Percentiles rank a stretch among this genome's conserved stretches.
Conservation (phyloP, 2,329 filamentous ascomycete species). For the Colletotrichum chlorophyti region DNA sequence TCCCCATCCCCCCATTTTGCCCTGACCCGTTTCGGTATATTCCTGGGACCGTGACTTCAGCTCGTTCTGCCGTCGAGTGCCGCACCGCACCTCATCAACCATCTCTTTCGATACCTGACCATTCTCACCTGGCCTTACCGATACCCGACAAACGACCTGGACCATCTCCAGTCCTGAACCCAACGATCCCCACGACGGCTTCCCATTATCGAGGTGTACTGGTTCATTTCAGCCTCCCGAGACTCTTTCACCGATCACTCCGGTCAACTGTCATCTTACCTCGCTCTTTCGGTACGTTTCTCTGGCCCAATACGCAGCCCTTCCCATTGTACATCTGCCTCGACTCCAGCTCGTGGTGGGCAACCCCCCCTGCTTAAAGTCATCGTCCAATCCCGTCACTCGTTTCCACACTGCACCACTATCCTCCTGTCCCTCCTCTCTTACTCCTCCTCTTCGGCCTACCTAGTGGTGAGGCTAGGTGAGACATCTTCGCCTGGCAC, state of each 20-base stretch:
- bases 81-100: slow-evolving; percentile 27
- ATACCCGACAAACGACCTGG: background rate
- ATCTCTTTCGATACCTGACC: slow-evolving; percentile 9
- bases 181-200: background rate
- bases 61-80: slow-evolving; percentile 5
- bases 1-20: slow-evolving; percentile 14
- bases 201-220: background rate
- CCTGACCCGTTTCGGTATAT: slow-evolving; percentile 25
- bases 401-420: slow-evolving; percentile 18
- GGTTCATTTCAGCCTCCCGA: too few relatives aligned
- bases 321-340: slow-evolving; percentile 13
- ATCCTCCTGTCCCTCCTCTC: slow-evolving; percentile 18
- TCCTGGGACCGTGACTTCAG: slow-evolving; percentile 20
- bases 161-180: background rate
- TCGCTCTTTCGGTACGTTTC: slow-evolving; percentile 9
- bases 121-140: background rate
- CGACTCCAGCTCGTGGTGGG: slow-evolving; percentile 25
- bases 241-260: too few relatives aligned
- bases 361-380: slow-evolving; percentile 19
- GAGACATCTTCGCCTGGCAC: slow-evolving; percentile 27
- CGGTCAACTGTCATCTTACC: slow-evolving; percentile 4
- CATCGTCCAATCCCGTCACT: slow-evolving; percentile 28
- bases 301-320: slow-evolving; percentile 17
- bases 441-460: slow-evolving; percentile 10
- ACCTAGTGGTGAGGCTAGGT: slow-evolving; percentile 23